Evolutionary conservation across 2,329 filamentous ascomycete species (phyloP).

Genomic region (Pseudogymnoascus sp.): DNA sequence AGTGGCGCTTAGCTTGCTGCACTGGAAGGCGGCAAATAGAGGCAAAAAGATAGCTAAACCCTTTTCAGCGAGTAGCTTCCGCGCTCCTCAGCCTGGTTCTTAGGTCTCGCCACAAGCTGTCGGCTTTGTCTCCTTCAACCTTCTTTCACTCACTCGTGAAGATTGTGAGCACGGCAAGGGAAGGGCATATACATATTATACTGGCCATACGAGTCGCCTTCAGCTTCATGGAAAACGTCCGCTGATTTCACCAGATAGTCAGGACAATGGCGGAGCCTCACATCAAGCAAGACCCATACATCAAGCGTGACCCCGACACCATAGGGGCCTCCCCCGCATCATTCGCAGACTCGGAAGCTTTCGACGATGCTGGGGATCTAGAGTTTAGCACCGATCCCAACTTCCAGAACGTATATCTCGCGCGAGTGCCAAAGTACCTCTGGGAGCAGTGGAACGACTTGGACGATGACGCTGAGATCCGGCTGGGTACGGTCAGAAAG

Average conservation of each 20-base stretch:
- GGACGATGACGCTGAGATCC: conserved; percentile 72
- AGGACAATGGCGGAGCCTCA: conserved; percentile 25
- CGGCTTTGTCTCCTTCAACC: conserved; percentile 3
- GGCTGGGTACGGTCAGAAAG: conserved; percentile 59
- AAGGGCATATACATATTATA: not conserved
- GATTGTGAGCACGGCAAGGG: not conserved
- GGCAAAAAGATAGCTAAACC: conserved; percentile 2
- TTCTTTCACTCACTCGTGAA: conserved; percentile 2
- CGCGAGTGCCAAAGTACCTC: conserved; percentile 68
- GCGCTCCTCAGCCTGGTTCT: not conserved
- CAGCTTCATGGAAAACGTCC: conserved; percentile 3
- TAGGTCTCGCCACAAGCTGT: not conserved
- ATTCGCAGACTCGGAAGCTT: conserved; percentile 56
- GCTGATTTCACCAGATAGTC: conserved; percentile 1
- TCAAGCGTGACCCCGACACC: conserved; percentile 43
- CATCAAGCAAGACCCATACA: conserved; percentile 41
- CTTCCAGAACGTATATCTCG: conserved; percentile 53
- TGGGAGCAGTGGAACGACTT: conserved; percentile 72
- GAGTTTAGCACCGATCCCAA: conserved; percentile 39
- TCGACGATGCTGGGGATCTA: conserved; percentile 57
- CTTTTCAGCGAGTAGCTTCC: not conserved
- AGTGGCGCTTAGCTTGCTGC: conserved; percentile 7
- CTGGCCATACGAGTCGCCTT: not conserved
- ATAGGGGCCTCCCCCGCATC: conserved; percentile 34
- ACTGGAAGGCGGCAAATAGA: not conserved